phyloP scores from a whole-genome alignment of 192 early-diverging fungal genomes.

The Rhizophagus clarus region DNA sequence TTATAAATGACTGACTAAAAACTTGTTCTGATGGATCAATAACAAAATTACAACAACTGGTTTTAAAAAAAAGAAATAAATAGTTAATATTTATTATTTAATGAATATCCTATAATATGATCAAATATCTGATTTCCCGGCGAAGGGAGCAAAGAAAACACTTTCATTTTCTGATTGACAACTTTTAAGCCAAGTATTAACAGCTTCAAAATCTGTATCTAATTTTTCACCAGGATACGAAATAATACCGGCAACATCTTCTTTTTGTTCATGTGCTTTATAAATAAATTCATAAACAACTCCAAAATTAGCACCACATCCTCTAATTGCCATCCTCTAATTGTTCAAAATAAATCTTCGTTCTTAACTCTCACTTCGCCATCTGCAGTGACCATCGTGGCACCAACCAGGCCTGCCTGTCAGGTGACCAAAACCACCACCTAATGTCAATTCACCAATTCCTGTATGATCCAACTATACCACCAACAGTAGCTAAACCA shows the following conservation, averaged over 20 bases:
- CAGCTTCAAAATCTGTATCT: slow-evolving; percentile 32
- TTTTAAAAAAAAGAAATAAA: neutral
- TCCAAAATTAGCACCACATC: slow-evolving; percentile 43
- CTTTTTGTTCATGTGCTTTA: slow-evolving; percentile 29
- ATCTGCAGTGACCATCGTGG: slow-evolving; percentile 44
- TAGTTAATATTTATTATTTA: no score
- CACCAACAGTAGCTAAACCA: slow-evolving; percentile 35
- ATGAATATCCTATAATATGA: no score
- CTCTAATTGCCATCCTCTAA: slow-evolving; percentile 54
- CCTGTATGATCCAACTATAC: slow-evolving; percentile 37
- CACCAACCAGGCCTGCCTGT: slow-evolving; percentile 42
- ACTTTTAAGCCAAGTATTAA: slow-evolving; percentile 27
- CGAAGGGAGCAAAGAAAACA: neutral
- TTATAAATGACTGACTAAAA: neutral
- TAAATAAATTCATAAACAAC: slow-evolving; percentile 32
- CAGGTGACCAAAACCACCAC: slow-evolving; percentile 48
- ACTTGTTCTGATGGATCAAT: neutral
- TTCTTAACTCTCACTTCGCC: slow-evolving; percentile 38
- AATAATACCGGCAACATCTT: slow-evolving; percentile 28
- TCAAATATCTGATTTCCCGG: neutral
- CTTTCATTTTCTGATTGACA: neutral
- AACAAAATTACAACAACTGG: neutral
- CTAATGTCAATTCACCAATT: slow-evolving; percentile 43
- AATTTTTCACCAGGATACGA: slow-evolving; percentile 26
- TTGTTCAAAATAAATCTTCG: slow-evolving; percentile 50